Conservation (phyloP, 179 eudicot species). For the Patellifolia procumbens region DNA sequence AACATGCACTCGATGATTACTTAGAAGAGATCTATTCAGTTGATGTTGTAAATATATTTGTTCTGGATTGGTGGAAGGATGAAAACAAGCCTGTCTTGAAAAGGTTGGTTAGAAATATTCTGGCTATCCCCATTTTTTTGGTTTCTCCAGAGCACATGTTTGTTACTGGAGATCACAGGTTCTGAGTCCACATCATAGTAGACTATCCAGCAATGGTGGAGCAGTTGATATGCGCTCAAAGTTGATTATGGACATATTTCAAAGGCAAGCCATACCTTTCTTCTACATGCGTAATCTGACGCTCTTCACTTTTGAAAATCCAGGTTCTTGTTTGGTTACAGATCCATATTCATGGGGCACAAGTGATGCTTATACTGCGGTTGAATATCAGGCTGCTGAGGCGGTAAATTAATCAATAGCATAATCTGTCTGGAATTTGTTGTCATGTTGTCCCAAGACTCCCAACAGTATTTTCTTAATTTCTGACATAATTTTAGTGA, state of each 20-base stretch:
- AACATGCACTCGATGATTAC: not conserved
- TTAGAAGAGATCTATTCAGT: constrained; percentile 2
- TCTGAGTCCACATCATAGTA: constrained; percentile 28
- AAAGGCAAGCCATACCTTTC: constrained; percentile 9
- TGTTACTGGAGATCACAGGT: constrained; percentile 19
- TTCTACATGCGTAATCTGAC: not conserved
- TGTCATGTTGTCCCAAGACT: too few relatives aligned
- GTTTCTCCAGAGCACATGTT: constrained; percentile 28
- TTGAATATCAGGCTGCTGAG: not conserved
- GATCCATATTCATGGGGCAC: constrained; percentile 26
- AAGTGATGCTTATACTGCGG: constrained; percentile 6
- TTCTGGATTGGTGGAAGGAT: constrained; percentile 17
- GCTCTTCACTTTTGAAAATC: not conserved
- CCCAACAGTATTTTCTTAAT: too few relatives aligned
- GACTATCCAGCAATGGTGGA: constrained; percentile 26
- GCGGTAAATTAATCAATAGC: not conserved
- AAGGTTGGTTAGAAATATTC: constrained; percentile 20
- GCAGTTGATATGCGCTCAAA: constrained; percentile 24
- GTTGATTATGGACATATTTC: constrained; percentile 26
- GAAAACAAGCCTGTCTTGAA: not conserved
- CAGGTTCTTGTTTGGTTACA: constrained; percentile 19
- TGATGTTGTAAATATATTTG: too few relatives aligned
- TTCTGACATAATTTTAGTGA: not conserved
- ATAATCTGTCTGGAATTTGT: not conserved
- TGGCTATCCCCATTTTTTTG: constrained; percentile 21